A percentile compares a stretch with the other conserved stretches of the same genome.
phyloP scores from a whole-genome alignment of 306 rosid genomes.

The Castanopsis chinensis region DNA sequence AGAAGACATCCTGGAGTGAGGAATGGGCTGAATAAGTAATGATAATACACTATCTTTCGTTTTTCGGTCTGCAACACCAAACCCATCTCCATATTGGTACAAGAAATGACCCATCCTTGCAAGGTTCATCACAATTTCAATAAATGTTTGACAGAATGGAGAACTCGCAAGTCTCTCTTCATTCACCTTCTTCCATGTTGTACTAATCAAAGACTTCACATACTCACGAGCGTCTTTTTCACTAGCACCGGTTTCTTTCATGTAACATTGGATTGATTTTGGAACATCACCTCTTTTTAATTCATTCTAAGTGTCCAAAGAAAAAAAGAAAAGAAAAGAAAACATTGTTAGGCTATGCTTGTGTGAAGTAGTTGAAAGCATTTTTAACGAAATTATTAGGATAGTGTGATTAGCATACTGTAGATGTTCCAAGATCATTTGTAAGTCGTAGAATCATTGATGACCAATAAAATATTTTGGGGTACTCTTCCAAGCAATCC shows the following conservation, averaged over 20 bases:
- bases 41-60: constrained; percentile 1
- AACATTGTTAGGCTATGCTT: neutral
- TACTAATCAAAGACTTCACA: constrained; percentile 1
- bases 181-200: constrained; percentile 15
- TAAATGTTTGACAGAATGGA: neutral
- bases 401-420: neutral
- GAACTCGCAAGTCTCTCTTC: neutral
- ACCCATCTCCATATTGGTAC: constrained; percentile 11
- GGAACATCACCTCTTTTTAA: constrained; percentile 14
- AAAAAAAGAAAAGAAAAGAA: neutral
- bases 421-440: constrained; percentile 20
- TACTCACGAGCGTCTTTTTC: constrained; percentile 5
- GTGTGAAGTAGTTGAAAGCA: neutral
- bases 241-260: constrained; percentile 10
- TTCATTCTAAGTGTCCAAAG: constrained; percentile 4
- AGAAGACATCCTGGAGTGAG: neutral
- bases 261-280: constrained; percentile 25
- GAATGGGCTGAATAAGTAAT: constrained; percentile 1
- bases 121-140: neutral
- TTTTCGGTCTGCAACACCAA: neutral
- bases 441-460: constrained; percentile 16
- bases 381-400: neutral
- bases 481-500: neutral
- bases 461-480: neutral
- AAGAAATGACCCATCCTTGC: constrained; percentile 13